Base-by-base conservation (phyloP, 495 filamentous ascomycete genomes). In the Aspergillus affinis region DNA sequence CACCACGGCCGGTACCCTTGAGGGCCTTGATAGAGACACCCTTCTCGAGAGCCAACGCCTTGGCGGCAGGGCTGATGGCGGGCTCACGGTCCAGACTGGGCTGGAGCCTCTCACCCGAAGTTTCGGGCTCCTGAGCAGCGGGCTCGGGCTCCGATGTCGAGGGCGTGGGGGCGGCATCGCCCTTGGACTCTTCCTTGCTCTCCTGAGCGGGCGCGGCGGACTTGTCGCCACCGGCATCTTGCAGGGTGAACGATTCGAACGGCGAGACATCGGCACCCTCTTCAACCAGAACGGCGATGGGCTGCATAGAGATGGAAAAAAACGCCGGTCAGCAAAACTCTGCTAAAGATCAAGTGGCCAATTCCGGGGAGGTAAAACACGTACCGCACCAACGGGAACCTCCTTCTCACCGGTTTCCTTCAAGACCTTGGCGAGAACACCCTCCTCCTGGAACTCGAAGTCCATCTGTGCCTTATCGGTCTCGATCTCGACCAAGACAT, bases 381-480 rank as follows among this genome's bases (percentile, higher is more conserved):
- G 75, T 85, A 98, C 94, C 73, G 91, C 91, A 72, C 94, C 94
- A 67, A 99, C 93, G 44, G 94, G 74, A 62, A 99, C 83, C 72
- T 98, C 95, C 81, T 98, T 98, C 76, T 90, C 92, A 49, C 95
- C 95, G 32, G 87, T 87, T 3, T 96, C 90, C 79, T 92, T 96
- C 74, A 99, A 76, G 60, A 98, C 84, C 84, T 97, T 98, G 59
- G 95, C 95, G 58, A 99, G 79, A 36, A 96, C 82, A 79, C 95
- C 94, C 72, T 99, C 94, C 64, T 99, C 94, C 76, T 99, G 95
- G 76, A 95, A 99, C 76, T 99, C 95, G 69, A 99, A 99, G 81
- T 99, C 95, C 95, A 99, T 99, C 77, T 99, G 95, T 47, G 95
- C 95, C 83, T 99, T 99, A 77, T 99, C 95, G 69, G 95, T 99